Conservation (phyloP, 768 basidiomycete species). For the Lentinula guzmanii region DNA sequence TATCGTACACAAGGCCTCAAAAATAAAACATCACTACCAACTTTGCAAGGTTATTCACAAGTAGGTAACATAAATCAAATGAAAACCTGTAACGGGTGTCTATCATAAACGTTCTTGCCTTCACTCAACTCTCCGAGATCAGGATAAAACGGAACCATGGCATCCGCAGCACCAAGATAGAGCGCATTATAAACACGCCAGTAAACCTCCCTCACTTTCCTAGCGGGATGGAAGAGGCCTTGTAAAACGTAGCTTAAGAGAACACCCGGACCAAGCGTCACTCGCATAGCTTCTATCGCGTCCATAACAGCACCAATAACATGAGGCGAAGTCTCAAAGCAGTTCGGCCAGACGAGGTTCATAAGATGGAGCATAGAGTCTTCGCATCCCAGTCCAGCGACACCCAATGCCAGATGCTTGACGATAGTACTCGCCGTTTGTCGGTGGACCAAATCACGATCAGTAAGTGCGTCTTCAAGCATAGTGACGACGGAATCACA, state of each 20-base stretch:
- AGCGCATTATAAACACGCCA: constrained; percentile 96
- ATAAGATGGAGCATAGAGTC: constrained; percentile 97
- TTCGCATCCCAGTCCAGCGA: constrained; percentile 95
- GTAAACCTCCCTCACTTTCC: constrained; percentile 96
- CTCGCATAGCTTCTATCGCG: constrained; percentile 95
- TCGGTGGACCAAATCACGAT: constrained; percentile 96
- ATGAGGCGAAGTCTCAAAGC: constrained; percentile 97
- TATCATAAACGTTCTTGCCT: constrained; percentile 84
- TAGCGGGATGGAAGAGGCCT: constrained; percentile 94
- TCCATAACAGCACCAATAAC: constrained; percentile 99
- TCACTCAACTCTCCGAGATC: constrained; percentile 88
- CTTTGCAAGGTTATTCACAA: background rate
- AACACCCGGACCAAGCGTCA: constrained; percentile 91
- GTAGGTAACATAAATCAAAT: constrained; percentile 36
- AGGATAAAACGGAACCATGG: constrained; percentile 94
- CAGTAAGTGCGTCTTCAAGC: constrained; percentile 96
- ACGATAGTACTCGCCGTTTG: constrained; percentile 98
- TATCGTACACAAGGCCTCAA: background rate
- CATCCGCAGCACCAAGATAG: constrained; percentile 86
- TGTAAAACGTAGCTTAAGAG: constrained; percentile 90
- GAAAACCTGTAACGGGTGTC: constrained; percentile 80
- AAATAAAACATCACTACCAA: background rate
- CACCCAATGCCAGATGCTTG: constrained; percentile 94
- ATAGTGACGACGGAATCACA: constrained; percentile 96
- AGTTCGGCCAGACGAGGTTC: constrained; percentile 99